Base-by-base conservation (phyloP, 2,329 filamentous ascomycete species). In the Colletotrichum endophyticum region DNA sequence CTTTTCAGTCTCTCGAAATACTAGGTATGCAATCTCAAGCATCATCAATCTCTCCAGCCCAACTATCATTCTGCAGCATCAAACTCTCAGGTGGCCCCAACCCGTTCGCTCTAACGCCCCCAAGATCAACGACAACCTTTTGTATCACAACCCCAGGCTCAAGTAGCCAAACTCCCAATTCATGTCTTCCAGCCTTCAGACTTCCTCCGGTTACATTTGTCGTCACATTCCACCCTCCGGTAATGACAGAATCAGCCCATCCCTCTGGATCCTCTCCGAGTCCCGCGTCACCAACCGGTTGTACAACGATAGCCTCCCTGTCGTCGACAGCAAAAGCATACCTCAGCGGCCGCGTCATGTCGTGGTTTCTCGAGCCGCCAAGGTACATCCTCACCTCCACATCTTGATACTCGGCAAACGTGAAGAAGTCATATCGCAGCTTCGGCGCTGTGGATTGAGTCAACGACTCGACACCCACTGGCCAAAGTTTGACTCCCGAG, bases 401-500 rank as follows among this genome's bases (percentile, higher is more conserved):
- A 27, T 59, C 57, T 19, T 19, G 0, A 34, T 12, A 15, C 1
- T 56, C 28, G 12, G 13, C 4, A 9, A 69, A 57, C 0, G 44
- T 34, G 0, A 57, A 59, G n/a, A 69, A 69, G 44, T 56, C 44
- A 6, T 69, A 69, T 6, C 27, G 22, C 22, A 69, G 25, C 44
- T 32, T 39, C 16, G 66, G 49, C 8, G 32, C 44, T 16, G 49
- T 27, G 3, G 13, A 22, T 16, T 12, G 5, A 3, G 28, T 57
- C n/a, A 28, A 22, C 22, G 66, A 59, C 6, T 49, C 28, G 15
- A 59, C n/a, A 3, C 44, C 34, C 2, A 13, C 66, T 3, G 49
- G 66, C 66, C 66, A 69, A 7, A 30, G 66, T 28, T 57, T 69
- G 66, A 69, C 8, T 9, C 27, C 66, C 22, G 66, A 56, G 12